These are phyloP conservation scores for Diutina neorugosa DNA, from an alignment of 1,139 yeast species.

Conservation along the genomic window DNA sequence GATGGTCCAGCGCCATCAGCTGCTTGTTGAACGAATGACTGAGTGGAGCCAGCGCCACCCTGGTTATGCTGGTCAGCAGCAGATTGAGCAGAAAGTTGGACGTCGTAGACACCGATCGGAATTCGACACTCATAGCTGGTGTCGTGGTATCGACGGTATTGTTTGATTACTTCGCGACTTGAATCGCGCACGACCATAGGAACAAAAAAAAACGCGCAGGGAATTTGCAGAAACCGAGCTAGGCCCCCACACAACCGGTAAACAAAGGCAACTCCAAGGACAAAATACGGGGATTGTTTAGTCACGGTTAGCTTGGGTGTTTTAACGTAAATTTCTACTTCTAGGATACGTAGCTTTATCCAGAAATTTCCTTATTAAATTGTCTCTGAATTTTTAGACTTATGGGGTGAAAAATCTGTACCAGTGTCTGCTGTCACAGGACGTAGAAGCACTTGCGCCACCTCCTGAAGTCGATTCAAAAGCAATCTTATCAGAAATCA, in stretches of 20 bases:
- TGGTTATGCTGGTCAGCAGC: slow-evolving; percentile 20
- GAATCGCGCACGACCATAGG: not conserved
- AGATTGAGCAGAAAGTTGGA: slow-evolving; percentile 8
- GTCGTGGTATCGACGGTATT: not conserved
- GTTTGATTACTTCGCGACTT: not conserved
- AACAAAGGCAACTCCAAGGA: not conserved
- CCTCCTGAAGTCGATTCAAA: not conserved
- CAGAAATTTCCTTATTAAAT: too few species aligned
- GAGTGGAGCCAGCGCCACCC: slow-evolving; percentile 33
- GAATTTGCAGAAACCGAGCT: not conserved
- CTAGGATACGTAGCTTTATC: too few species aligned
- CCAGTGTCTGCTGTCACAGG: not conserved
- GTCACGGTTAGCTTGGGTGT: not conserved
- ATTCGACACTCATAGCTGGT: slow-evolving; percentile 1
- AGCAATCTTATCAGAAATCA: not conserved
- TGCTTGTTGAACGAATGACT: slow-evolving; percentile 42
- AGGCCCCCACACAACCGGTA: not conserved
- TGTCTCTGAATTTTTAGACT: too few species aligned
- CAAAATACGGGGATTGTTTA: not conserved
- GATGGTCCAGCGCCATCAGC: slow-evolving; percentile 58
- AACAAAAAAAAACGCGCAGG: not conserved
- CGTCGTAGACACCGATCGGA: slow-evolving; percentile 2
- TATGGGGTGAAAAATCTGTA: not conserved
- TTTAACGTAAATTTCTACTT: too few species aligned
- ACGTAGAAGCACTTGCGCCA: not conserved